These are phyloP conservation scores for Teunomyces kruisii DNA, from an alignment of 805 yeast genomes.

Conservation along the genomic window DNA sequence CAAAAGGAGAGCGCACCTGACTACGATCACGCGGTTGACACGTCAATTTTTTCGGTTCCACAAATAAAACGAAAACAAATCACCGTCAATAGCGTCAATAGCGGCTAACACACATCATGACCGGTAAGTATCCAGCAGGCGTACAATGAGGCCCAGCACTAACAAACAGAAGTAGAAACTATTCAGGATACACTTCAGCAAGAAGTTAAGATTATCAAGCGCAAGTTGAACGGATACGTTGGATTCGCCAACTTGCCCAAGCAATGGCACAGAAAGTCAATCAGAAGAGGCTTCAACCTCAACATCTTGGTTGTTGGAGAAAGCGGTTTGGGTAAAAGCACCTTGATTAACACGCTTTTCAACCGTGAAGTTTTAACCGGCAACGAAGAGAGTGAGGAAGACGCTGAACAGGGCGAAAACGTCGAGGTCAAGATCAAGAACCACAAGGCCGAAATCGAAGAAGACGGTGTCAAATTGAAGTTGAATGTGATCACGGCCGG, in stretches of 20 bases:
- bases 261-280: slow-evolving; percentile 96
- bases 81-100: slow-evolving; percentile 1
- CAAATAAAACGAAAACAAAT: slow-evolving; percentile 4
- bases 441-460: slow-evolving; percentile 66
- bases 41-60: slow-evolving; percentile 2
- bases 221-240: slow-evolving; percentile 87
- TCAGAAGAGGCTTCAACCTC: slow-evolving; percentile 75
- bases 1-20: not conserved
- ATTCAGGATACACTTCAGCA: slow-evolving; percentile 17
- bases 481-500: slow-evolving; percentile 86
- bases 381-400: slow-evolving; percentile 16
- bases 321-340: slow-evolving; percentile 89
- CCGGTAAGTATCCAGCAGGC: slow-evolving; percentile 4
- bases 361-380: slow-evolving; percentile 41
- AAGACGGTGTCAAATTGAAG: slow-evolving; percentile 85
- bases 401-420: slow-evolving; percentile 13
- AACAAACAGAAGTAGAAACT: slow-evolving; percentile 15
- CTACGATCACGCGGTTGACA: not conserved
- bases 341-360: slow-evolving; percentile 88
- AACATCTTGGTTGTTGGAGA: slow-evolving; percentile 91
- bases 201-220: slow-evolving; percentile 65
- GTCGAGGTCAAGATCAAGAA: slow-evolving; percentile 56
- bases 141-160: not conserved
- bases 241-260: slow-evolving; percentile 97
- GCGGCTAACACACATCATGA: slow-evolving; percentile 5